Conservation (phyloP, 768 basidiomycete genomes). For the Collybiopsis luxurians region DNA sequence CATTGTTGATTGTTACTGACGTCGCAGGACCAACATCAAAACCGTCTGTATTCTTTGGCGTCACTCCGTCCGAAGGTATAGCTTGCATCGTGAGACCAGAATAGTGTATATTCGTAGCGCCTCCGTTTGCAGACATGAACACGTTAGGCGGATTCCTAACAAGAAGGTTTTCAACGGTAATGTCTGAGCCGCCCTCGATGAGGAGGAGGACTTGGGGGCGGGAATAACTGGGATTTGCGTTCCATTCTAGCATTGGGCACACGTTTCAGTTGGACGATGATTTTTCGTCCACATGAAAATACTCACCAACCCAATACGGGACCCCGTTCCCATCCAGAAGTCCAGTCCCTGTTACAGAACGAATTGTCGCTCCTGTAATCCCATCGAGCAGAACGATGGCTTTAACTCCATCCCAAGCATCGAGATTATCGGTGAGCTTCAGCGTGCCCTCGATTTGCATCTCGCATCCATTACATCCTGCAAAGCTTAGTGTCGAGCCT, state of each 20-base stretch:
- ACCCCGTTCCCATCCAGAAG: slow-evolving; percentile 29
- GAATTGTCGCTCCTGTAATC: slow-evolving; percentile 21
- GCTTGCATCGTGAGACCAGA: slow-evolving; percentile 22
- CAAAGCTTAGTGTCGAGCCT: slow-evolving; percentile 23
- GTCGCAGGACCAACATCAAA: slow-evolving; percentile 26
- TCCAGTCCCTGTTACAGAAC: slow-evolving; percentile 25
- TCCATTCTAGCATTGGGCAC: slow-evolving; percentile 15
- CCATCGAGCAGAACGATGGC: slow-evolving; percentile 21
- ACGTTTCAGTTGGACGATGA: neutral
- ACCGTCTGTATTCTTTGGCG: slow-evolving; percentile 29
- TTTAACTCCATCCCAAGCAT: slow-evolving; percentile 26
- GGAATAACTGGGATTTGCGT: slow-evolving; percentile 22
- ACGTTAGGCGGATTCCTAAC: slow-evolving; percentile 28
- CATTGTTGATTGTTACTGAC: slow-evolving; percentile 25
- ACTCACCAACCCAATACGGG: slow-evolving; percentile 26
- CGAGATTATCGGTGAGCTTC: slow-evolving; percentile 24
- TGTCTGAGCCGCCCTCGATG: slow-evolving; percentile 24
- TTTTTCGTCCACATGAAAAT: neutral
- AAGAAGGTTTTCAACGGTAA: slow-evolving; percentile 26
- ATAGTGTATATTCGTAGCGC: slow-evolving; percentile 24
- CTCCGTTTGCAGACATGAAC: slow-evolving; percentile 27
- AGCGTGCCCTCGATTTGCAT: slow-evolving; percentile 28
- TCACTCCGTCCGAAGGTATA: slow-evolving; percentile 20
- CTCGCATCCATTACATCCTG: slow-evolving; percentile 27
- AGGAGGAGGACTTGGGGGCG: slow-evolving; percentile 25